These are phyloP conservation scores for Crithidia acanthocephali DNA, from an alignment of 208 protist species.

Conservation along the genomic window DNA sequence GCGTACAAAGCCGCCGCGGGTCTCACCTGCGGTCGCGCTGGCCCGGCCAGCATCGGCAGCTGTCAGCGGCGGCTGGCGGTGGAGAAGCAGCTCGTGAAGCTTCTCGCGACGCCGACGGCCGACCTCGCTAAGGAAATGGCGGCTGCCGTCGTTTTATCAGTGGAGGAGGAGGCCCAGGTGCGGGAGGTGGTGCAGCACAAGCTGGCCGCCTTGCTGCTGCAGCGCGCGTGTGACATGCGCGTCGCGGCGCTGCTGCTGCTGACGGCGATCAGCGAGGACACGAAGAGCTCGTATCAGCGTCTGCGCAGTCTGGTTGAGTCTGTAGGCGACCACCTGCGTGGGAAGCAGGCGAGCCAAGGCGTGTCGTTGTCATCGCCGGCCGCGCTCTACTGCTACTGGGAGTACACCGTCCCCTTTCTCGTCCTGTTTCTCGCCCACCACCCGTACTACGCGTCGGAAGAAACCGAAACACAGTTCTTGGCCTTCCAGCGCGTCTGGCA, in stretches of 20 bases:
- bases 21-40: not conserved
- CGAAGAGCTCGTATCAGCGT: conserved; percentile 48
- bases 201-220: conserved; percentile 41
- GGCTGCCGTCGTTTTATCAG: conserved; percentile 64
- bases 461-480: conserved; percentile 46
- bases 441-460: conserved; percentile 68
- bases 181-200: conserved; percentile 64
- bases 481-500: conserved; percentile 84
- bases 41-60: conserved; percentile 18
- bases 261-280: conserved; percentile 71
- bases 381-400: conserved; percentile 70
- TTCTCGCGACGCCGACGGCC: conserved; percentile 47
- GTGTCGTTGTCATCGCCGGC: conserved; percentile 48
- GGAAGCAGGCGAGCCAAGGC: conserved; percentile 41
- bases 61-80: conserved; percentile 56
- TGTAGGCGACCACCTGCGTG: conserved; percentile 58
- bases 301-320: conserved; percentile 50
- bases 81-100: conserved; percentile 62
- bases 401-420: conserved; percentile 84
- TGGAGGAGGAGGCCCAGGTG: conserved; percentile 63
- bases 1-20: conserved; percentile 34
- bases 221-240: conserved; percentile 62
- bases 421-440: conserved; percentile 83
- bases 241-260: conserved; percentile 73
- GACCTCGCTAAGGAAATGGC: conserved; percentile 69